Evolutionary conservation across 2,329 filamentous ascomycete species (phyloP), one percentile per base, ranked within the genome.

Genomic region (Penicillium sp.): DNA sequence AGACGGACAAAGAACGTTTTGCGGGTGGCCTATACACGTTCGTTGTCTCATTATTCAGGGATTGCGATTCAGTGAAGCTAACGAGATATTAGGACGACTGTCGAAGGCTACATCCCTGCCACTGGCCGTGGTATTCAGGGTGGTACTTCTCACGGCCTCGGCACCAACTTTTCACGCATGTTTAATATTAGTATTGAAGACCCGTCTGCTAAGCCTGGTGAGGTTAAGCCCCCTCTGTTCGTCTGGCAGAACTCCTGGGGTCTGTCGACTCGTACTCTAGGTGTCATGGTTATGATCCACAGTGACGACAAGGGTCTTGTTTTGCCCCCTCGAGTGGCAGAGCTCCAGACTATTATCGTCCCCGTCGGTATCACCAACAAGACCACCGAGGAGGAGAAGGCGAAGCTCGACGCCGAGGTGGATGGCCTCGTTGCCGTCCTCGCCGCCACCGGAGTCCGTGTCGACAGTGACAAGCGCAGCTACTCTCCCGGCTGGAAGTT

Each of bases 241-340:
- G 92, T 97, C 51, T 97, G 92, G 92, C 94, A 99, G 74, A 99
- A 99, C 79, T 96, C 91, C 13, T 99, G 94, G 94, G 94, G 94
- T 75, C 83, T 99, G 55, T 97, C 92, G 1, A 99, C 94, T 48
- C 90, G 94, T 70, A 90, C 92, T 51, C 95, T 99, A 61, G 95
- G 94, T 77, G 91, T 97, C 71, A 97, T 97, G 92, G 89, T 96
- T 67, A 94, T 99, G 85, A 91, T 95, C 55, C 94, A 99, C 76
- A 88, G 91, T 66, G 94, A 99, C 70, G 88, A 99, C 77, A 92
- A 92, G 74, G 94, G 94, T 58, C 81, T 99, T 16, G 91, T 97
- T 56, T 85, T 97, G 46, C 94, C 94, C 69, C 94, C 94, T 36
- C 84, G 91, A 50, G 89, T 97, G 46, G 87, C 92, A 58, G 90